Evolutionary conservation across 176 grass and related monocot genomes (phyloP), one percentile per base, ranked within the genome.

Genomic region (Puccinellia tenuiflora): DNA sequence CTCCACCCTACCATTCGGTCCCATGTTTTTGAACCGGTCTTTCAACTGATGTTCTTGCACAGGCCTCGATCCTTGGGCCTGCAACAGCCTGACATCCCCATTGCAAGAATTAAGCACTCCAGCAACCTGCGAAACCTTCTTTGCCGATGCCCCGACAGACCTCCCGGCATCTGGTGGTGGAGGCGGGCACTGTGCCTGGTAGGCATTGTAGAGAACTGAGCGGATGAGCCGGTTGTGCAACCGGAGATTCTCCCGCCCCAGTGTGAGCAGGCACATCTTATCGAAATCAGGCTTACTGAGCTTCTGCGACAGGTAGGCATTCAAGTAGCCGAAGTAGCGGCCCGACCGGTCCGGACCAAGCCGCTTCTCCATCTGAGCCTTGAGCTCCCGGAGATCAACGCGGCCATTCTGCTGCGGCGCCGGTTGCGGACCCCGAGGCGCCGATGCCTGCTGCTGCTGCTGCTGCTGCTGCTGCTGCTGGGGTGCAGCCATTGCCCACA

Each of bases 281-380:
- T 88, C 86, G 17, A 94, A 98, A 79, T 98, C 90, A 11, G 79
- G 21, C 87, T 92, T 98, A 79, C 86, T 92, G 29, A 98, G 88
- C 86, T 82, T 93, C 81, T 91, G 85, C 0, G 88, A 94, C 33
- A 98, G 69, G 79, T 94, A 88, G 29, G 43, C 83, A 73, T 79
- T 94, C 67, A 98, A 86, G 86, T 84, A 91, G 47, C 84, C 25
- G 48, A 98, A 98, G 79, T 98, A 98, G 14, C 63, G 62, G 2
- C 26, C 35, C 1, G 95, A 85, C 24, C 62, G 43, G 33, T 92
- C 88, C 0, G 66, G 85, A 73, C 92, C 92, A 20, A 93, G 82
- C 65, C 50, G 77, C 74, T 91, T 98, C 63, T 88, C 84, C 70
- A 98, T 73, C 83, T 86, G 90, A 20, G 81, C 84, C 80, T 85